phyloP scores from a whole-genome alignment of 2,329 filamentous ascomycete species.

The Passalora sequoiae region DNA sequence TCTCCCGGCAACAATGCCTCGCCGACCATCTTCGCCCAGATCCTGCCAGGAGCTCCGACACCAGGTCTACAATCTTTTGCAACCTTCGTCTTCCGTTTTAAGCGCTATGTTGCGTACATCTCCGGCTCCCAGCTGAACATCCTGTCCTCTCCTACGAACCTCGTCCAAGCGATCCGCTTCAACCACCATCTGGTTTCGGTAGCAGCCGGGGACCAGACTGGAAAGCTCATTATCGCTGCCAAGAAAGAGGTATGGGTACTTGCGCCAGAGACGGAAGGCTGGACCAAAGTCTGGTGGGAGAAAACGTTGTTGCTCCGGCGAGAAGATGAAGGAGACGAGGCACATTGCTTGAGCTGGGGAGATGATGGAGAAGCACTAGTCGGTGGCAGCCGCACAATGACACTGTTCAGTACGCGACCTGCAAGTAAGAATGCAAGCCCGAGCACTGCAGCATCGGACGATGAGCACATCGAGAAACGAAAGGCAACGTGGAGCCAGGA shows the following conservation, averaged over 20 bases:
- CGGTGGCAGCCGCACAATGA: conserved; percentile 61
- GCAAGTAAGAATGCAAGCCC: conserved; percentile 27
- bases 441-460: conserved; percentile 22
- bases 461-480: conserved; percentile 41
- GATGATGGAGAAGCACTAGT: conserved; percentile 77
- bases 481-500: conserved; percentile 63
- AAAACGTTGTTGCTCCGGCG: conserved; percentile 55
- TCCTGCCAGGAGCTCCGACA: conserved; percentile 74
- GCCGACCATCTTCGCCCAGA: conserved; percentile 32
- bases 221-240: conserved; percentile 77
- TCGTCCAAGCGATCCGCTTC: conserved; percentile 71
- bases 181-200: conserved; percentile 66
- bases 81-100: conserved; percentile 66
- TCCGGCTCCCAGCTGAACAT: conserved; percentile 84
- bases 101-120: conserved; percentile 76
- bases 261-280: conserved; percentile 66
- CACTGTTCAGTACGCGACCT: conserved; percentile 58
- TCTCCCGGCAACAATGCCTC: conserved; percentile 22
- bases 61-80: conserved; percentile 71
- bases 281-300: conserved; percentile 67
- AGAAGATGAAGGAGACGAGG: conserved; percentile 43
- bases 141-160: conserved; percentile 64
- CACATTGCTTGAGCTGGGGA: conserved; percentile 76
- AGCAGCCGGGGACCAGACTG: conserved; percentile 72
- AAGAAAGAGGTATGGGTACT: conserved; percentile 67